Percentiles rank a stretch among this genome's conserved stretches.
Conservation (phyloP, 108 stramenopile species). For the Mediolabrus comicus region DNA sequence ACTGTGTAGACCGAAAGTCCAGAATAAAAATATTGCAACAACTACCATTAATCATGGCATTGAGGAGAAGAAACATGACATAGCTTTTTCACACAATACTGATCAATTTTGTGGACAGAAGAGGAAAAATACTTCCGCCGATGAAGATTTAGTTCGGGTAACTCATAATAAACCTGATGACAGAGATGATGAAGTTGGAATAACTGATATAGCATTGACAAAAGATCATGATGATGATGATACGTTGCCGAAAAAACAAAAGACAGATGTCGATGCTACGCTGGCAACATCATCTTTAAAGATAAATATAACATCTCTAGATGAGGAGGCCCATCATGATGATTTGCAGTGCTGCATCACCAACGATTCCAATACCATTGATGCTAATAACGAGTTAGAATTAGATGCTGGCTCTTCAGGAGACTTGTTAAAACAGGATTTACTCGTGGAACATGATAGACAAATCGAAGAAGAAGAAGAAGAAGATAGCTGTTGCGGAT, state of each 20-base stretch:
- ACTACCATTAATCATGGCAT: not conserved
- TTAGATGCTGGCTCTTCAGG: too few relatives aligned
- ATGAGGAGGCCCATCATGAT: not conserved
- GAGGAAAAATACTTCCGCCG: too few relatives aligned
- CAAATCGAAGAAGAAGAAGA: too few relatives aligned
- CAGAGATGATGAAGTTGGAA: not conserved
- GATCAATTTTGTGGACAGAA: too few relatives aligned
- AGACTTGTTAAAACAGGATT: too few relatives aligned
- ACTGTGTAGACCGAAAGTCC: not conserved
- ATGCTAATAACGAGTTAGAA: not conserved
- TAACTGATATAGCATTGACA: not conserved
- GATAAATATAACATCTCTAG: too few relatives aligned
- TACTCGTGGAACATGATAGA: not conserved
- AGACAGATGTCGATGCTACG: not conserved
- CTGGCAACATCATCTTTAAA: too few relatives aligned
- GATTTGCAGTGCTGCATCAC: not conserved
- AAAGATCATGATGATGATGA: not conserved
- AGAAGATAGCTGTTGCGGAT: not conserved
- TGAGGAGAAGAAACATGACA: too few relatives aligned
- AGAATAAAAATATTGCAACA: not conserved
- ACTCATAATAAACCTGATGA: not conserved
- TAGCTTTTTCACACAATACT: too few relatives aligned
- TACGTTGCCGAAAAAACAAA: not conserved
- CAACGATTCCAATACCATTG: not conserved
- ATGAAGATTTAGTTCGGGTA: too few relatives aligned